phyloP scores from a whole-genome alignment of 1,284 basidiomycete species.

The Entoloma clypeatum region DNA sequence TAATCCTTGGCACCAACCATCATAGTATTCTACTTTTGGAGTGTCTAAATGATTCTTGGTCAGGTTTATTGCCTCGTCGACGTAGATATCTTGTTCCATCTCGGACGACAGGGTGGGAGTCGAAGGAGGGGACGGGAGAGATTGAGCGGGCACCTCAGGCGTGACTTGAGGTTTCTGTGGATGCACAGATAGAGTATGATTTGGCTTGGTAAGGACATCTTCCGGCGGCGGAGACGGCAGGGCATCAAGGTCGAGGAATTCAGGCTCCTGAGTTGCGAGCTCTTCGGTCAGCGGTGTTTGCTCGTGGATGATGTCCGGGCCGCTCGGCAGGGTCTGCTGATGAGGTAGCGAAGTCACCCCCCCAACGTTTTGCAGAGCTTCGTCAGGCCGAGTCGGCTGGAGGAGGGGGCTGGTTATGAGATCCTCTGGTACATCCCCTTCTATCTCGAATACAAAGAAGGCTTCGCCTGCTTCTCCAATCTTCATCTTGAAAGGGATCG shows the following conservation, averaged over 20 bases:
- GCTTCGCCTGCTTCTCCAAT: conserved; percentile 98
- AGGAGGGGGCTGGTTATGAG: conserved; percentile 92
- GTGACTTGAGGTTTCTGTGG: conserved; percentile 21
- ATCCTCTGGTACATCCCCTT: conserved; percentile 89
- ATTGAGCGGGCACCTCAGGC: conserved; percentile 13
- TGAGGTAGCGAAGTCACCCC: no score
- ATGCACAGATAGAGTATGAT: conserved; percentile 23
- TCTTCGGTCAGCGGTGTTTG: conserved; percentile 11
- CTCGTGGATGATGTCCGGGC: conserved; percentile 14
- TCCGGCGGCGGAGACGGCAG: conserved; percentile 20
- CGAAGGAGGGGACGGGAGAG: conserved; percentile 31
- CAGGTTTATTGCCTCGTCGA: conserved; percentile 52
- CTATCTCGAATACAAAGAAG: conserved; percentile 98
- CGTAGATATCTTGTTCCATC: conserved; percentile 41
- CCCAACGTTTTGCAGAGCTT: conserved; percentile 24
- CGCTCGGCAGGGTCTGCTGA: no score
- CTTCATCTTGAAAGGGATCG: conserved; percentile 96
- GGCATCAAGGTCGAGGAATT: conserved; percentile 64
- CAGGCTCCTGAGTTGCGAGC: conserved; percentile 47
- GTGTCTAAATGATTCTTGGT: conserved; percentile 45
- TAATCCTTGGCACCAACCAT: no score
- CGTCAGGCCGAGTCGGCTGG: conserved; percentile 53
- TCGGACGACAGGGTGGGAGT: conserved; percentile 29
- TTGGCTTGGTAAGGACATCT: conserved; percentile 29
- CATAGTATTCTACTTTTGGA: conserved; percentile 69